phyloP scores from a whole-genome alignment of 2,329 filamentous ascomycete genomes.

The Neofusicoccum kwambonambiense region DNA sequence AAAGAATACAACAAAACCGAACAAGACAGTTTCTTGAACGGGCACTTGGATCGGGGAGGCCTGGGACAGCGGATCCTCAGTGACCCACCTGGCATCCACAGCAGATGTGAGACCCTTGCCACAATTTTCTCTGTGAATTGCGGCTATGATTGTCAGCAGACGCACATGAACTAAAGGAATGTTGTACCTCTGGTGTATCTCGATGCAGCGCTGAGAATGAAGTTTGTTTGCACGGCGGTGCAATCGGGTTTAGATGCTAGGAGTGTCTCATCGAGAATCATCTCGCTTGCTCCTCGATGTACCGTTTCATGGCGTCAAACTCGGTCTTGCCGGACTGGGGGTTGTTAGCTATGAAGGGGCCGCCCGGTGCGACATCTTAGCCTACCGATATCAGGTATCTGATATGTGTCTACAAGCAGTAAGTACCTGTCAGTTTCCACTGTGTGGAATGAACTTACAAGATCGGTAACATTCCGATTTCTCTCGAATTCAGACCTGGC shows the following conservation, averaged over 20 bases:
- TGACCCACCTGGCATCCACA: no score
- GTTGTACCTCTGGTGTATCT: no score
- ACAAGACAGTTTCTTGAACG: no score
- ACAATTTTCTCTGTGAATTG: no score
- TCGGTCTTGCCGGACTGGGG: conserved; percentile 49
- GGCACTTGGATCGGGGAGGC: no score
- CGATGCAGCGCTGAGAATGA: not conserved
- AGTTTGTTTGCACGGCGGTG: not conserved
- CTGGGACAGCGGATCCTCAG: no score
- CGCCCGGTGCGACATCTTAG: not conserved
- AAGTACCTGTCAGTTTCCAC: conserved; percentile 17
- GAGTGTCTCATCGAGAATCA: not conserved
- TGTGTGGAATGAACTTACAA: conserved; percentile 35
- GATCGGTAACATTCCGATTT: conserved; percentile 46
- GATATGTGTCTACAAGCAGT: conserved; percentile 41
- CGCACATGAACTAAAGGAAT: no score
- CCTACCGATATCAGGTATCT: conserved; percentile 49
- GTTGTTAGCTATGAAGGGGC: not conserved
- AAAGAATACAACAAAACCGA: no score
- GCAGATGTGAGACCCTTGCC: no score
- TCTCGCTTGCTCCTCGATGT: conserved; percentile 36
- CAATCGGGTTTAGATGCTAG: no score
- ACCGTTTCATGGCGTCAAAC: conserved; percentile 49
- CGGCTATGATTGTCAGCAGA: no score
- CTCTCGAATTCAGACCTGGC: conserved; percentile 51